Base-by-base conservation (phyloP, 805 yeast species). In the Candida ortonii region DNA sequence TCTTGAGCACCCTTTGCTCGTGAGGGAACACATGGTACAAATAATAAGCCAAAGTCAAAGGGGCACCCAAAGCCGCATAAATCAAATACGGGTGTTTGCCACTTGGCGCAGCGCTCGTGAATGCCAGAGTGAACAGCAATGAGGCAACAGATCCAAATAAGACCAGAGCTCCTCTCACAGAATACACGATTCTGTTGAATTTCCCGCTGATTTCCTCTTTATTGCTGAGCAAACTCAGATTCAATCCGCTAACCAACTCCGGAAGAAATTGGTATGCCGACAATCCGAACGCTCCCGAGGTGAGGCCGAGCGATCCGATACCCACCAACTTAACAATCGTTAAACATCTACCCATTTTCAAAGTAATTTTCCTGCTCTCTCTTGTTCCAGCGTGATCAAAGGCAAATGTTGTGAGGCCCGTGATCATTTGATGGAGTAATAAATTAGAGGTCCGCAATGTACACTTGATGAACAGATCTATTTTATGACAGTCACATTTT, bases 81-180 rank as follows among this genome's bases (percentile, higher is more conserved):
- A 84, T 51, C 51, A 84, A 68, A 54, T 83, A 84, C 14, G 93
- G 93, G 58, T 84, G 94, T 56, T 74, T 74, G 36, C 70, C 78
- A 22, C 63, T 53, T 5, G 57, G 46, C 14, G 84, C 76, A 1
- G 87, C 76, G 30, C 68, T 67, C 31, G 61, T 62, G 52, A 69
- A 83, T n/a, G 82, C 80, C 43, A 70, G 45, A 20, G 67, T 61
- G 46, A 83, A 77, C 31, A 77, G 62, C 22, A 65, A 57, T 1
- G 81, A 48, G 6, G 82, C 68, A 16, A 77, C 25, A 4, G 71
- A 52, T 12, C 79, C 78, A 21, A 78, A 59, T 2, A 30, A 57
- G 50, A 30, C 56, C 33, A 31, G 46, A 25, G 33, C 49, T 48
- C 34, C 60, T 55, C 47, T 47, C 45, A 47, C 47, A 21, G 33